Evolutionary conservation across 75 land plant genomes (phyloP), one percentile per base, ranked within the genome.

Genomic region (Pinus tabuliformis): DNA sequence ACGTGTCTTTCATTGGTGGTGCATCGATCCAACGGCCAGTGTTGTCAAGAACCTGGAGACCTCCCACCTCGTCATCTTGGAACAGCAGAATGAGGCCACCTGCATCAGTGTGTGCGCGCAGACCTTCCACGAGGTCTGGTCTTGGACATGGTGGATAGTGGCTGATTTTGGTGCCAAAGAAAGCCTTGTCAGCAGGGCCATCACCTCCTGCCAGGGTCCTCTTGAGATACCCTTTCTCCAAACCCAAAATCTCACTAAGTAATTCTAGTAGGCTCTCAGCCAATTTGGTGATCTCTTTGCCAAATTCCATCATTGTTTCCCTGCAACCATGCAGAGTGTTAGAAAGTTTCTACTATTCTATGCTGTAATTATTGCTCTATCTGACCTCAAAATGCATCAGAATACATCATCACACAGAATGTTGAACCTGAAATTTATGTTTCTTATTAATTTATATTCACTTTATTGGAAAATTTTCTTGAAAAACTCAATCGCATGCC

Each of bases 71-170:
- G 74, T 89, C 91, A 42, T 90, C 93, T 57, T 89, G 94, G 80
- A 85, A 84, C 57, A 91, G 91, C 28, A 92, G 72, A 73, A 93
- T 89, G 62, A 89, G 79, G 18, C 94, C 96, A 14, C 95, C 95
- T 16, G 93, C 91, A 37, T 93, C 96, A 11, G 96, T 91, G 87
- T 93, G 96, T 36, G 91, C 85, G 22, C 91, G 87, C 39, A 89
- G 85, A 28, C 90, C 93, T 6, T 54, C 73, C 8, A 87, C 79
- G 18, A 62, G 63, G 20, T 85, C 93, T 6, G 88, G 84, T 36
- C 77, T 81, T 3, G 90, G 88, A 76, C 94, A 89, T 16, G 94
- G 90, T 20, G 96, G 91, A 73, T 91, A 91, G 75, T 89, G 88
- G 86, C 88, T 86, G 13, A 90, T 84, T 73, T 90, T 90, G 52